Base-by-base conservation (phyloP, 768 basidiomycete species). In the Lentinula guzmanii region DNA sequence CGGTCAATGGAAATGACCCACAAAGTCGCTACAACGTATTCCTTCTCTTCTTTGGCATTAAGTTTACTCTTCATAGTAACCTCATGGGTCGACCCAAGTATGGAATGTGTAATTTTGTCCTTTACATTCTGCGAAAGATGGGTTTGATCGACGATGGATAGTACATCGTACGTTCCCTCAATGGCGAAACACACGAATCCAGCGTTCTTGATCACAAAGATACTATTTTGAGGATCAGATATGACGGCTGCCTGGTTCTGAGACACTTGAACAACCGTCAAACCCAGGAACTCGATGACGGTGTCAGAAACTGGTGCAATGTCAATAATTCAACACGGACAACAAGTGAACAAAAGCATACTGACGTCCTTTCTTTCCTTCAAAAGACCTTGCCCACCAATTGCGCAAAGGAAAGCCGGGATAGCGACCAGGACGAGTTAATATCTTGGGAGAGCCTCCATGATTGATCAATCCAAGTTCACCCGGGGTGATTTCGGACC, bases 251-350 rank as follows among this genome's bases (percentile, higher is more conserved):
- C 88, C 68, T 87, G 86, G 68, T 93, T 93, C 76, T 93, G 91
- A 0, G 89, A 89, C 21, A 93, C 92, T 68, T 93, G 91, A 0
- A 93, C 90, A n/a, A 90, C 79, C 0, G 88, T 91, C 62, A 93
- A 74, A 54, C 91, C 91, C 53, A 85, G 80, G 70, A 92, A 92
- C 64, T 87, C 84, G 52, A 93, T 86, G 24, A 90, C 89, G 1
- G 91, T 87, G 66, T 93, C 91, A 10, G 90, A 91, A 50, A 92
- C 89, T 91, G 7, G 4, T 7, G 55, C 45, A 24, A 55, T n/a
- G 4, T 64, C 21, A 42, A 54, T 42, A 52, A 34, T 55, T 35
- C 15, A 48, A 31, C 31, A n/a, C 18, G 63, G 1, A 37, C 16
- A 28, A 4, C 28, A 35, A 41, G 18, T 35, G 42, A 52, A 13